Base-by-base conservation (phyloP, 2,329 filamentous ascomycete species). In the Thyridium curvatum region DNA sequence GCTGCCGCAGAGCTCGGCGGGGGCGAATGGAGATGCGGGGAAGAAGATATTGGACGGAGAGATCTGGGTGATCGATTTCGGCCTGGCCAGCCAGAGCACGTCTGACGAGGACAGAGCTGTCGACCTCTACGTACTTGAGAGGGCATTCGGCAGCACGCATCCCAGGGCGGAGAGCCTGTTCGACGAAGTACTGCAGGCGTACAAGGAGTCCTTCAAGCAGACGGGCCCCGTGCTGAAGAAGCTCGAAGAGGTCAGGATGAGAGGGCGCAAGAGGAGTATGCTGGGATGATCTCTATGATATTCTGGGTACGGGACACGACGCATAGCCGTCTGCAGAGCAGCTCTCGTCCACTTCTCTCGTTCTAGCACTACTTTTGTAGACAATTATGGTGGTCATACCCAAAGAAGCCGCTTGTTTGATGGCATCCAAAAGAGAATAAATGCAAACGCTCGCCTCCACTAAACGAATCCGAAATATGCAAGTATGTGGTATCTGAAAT, bases 261-360 rank as follows among this genome's bases (percentile, higher is more conserved):
- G 93, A 59, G 93, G 93, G 4, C 74, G 93, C 58, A 98, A 98
- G 77, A 84, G 88, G 62, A 97, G 89, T 60, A 98, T 98, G 93
- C 60, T 98, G 50, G 93, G 93, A 18, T 97, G 66, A 66, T 42
- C 21, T 26, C 6, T 26, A 6, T 26, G 21, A 26, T 26, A 26
- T 26, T 10, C 21, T 26, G 21, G 21, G n/a, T n/a, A n/a, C 10
- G 21, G 21, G 21, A 6, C 6, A 26, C 10, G 21, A 26, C 10
- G 21, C 21, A 26, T 26, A 10, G 10, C 21, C 21, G 10, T 6
- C 21, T 10, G 21, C 21, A 26, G 10, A 10, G 6, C 10, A 26
- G 10, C 6, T 26, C 10, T 10, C 10, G 21, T 26, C 21, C 10
- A 26, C 21, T 26, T 26, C 6, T 26, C 21, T 26, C 10, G 6